Percentiles rank a stretch among this genome's conserved stretches.
Evolutionary conservation across 129 eudicot genomes (phyloP).

Genomic region (Tagetes patula): DNA sequence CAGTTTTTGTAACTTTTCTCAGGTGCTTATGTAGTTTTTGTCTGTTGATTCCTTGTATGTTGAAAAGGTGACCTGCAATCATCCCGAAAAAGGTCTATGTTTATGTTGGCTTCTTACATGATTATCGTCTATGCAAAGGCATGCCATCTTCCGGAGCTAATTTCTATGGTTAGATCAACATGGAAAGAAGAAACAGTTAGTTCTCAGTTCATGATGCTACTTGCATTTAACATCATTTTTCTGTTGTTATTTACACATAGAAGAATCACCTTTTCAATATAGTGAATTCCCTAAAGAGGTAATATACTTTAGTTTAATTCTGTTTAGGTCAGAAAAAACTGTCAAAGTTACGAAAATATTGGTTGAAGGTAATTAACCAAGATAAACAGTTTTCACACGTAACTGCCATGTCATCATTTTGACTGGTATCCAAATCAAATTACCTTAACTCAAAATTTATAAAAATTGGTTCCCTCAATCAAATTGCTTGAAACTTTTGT

Average conservation of each 20-base stretch:
- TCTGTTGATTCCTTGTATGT: neutral
- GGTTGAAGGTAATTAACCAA: neutral
- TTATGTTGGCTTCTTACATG: conserved; percentile 69
- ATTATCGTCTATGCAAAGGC: conserved; percentile 64
- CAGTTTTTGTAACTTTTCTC: neutral
- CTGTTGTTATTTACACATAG: neutral
- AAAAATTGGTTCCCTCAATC: neutral
- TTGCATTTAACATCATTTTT: neutral
- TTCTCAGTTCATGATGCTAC: conserved; percentile 13
- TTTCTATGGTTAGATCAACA: conserved; percentile 59
- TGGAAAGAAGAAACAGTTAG: conserved; percentile 57
- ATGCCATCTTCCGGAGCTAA: conserved; percentile 55
- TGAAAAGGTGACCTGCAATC: conserved; percentile 60
- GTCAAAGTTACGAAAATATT: neutral
- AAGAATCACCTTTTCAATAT: neutral
- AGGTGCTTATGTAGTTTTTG: neutral
- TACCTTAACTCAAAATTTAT: neutral
- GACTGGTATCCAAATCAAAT: neutral
- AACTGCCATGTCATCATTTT: neutral
- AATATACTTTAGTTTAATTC: neutral
- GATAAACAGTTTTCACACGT: neutral
- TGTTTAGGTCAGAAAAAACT: neutral
- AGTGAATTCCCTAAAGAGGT: neutral
- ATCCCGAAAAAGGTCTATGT: conserved; percentile 71
- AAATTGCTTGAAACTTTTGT: neutral